phyloP scores from a whole-genome alignment of 2,329 filamentous ascomycete genomes.

The Ophiostoma ulmi region DNA sequence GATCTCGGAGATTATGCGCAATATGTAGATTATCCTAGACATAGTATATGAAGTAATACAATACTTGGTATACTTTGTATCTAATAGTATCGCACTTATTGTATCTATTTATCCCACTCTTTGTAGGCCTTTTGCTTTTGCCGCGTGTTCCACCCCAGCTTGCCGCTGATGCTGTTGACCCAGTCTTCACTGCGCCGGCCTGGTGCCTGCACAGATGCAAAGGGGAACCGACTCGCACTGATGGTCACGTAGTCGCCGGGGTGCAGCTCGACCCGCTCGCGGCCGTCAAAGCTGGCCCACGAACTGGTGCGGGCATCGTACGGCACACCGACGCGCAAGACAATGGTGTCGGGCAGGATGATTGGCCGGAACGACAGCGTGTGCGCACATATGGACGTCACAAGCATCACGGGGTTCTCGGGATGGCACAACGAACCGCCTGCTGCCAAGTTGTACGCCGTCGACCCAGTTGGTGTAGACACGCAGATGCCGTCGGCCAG shows the following conservation, averaged over 20 bases:
- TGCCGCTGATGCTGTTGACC: constrained; percentile 74
- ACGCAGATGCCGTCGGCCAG: constrained; percentile 91
- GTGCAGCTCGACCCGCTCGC: constrained; percentile 73
- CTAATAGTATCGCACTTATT: background rate
- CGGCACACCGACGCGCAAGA: constrained; percentile 86
- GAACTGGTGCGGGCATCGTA: constrained; percentile 84
- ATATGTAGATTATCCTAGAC: background rate
- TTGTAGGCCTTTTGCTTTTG: constrained; percentile 66
- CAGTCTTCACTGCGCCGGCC: constrained; percentile 69
- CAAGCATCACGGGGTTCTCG: constrained; percentile 91
- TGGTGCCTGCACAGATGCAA: constrained; percentile 68
- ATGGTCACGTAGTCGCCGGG: constrained; percentile 83
- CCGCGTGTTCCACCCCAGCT: constrained; percentile 75
- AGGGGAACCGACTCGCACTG: constrained; percentile 69
- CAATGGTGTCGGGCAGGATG: constrained; percentile 92
- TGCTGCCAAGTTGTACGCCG: constrained; percentile 90
- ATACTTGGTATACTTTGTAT: background rate
- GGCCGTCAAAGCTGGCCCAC: constrained; percentile 97
- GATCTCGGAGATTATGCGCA: constrained; percentile 10
- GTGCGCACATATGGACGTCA: constrained; percentile 91
- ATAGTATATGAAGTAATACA: background rate
- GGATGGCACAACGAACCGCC: constrained; percentile 94
- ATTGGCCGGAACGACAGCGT: constrained; percentile 95
- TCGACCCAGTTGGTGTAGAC: constrained; percentile 89
- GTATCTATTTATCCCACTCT: constrained; percentile 40